A percentile compares a stretch with the other conserved stretches of the same genome.
These are phyloP conservation scores for Mycena albidolilacea DNA, from an alignment of 768 basidiomycete species.

Conservation along the genomic window DNA sequence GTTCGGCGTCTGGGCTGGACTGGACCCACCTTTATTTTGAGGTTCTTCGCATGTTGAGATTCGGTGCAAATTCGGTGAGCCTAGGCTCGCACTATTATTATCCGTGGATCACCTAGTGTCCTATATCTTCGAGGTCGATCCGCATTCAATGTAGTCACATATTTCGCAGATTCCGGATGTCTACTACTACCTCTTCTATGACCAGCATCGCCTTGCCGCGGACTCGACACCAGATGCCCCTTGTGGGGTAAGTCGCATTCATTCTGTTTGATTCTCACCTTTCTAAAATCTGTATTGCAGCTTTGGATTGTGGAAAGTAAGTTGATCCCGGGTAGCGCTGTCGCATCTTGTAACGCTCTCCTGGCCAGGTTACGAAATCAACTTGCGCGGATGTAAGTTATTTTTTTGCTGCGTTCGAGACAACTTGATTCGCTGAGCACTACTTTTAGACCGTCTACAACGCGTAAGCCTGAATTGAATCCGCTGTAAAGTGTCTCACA, in stretches of 20 bases:
- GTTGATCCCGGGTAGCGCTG: conserved; percentile 38
- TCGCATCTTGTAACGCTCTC: conserved; percentile 46
- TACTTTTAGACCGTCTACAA: conserved; percentile 78
- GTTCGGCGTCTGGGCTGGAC: too few relatives aligned
- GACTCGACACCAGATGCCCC: conserved; percentile 66
- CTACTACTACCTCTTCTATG: too few relatives aligned
- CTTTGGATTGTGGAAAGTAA: conserved; percentile 81
- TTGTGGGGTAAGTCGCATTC: conserved; percentile 69
- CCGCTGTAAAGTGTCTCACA: neutral
- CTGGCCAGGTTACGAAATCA: conserved; percentile 66
- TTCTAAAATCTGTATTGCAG: conserved; percentile 48
- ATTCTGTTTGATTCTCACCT: neutral
- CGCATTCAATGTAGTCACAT: too few relatives aligned
- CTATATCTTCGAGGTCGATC: too few relatives aligned
- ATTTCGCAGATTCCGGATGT: too few relatives aligned
- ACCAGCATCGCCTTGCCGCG: too few relatives aligned
- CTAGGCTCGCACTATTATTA: too few relatives aligned
- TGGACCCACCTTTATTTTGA: too few relatives aligned
- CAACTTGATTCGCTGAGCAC: neutral
- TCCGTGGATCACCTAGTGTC: too few relatives aligned
- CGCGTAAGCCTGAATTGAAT: conserved; percentile 51
- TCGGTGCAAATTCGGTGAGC: too few relatives aligned
- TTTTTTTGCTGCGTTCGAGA: neutral
- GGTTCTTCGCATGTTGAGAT: too few relatives aligned
- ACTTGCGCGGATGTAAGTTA: conserved; percentile 72